phyloP scores from a whole-genome alignment of 768 basidiomycete species.

The Agrocybe pediades region DNA sequence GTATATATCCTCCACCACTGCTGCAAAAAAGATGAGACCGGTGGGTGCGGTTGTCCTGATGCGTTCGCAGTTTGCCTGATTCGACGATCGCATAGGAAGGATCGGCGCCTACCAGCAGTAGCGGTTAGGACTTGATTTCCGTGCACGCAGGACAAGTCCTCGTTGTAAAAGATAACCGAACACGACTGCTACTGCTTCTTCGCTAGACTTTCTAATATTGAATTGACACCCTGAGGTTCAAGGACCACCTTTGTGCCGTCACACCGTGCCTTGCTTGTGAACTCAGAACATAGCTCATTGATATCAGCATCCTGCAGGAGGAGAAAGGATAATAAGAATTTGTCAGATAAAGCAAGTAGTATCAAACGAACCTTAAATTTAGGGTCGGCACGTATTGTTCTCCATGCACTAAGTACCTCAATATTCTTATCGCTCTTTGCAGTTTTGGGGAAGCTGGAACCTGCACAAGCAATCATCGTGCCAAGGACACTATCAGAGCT shows the following conservation, averaged over 20 bases:
- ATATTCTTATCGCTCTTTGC: slow-evolving; percentile 71
- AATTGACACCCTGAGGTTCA: slow-evolving; percentile 53
- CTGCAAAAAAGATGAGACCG: background rate
- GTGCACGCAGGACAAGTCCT: slow-evolving; percentile 4
- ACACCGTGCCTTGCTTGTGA: slow-evolving; percentile 80
- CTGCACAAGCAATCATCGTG: slow-evolving; percentile 65
- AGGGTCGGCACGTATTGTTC: slow-evolving; percentile 72
- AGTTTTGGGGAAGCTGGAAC: slow-evolving; percentile 69
- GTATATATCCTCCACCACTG: background rate
- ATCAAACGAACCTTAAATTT: slow-evolving; percentile 63
- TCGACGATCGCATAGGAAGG: background rate
- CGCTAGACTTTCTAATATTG: slow-evolving; percentile 46
- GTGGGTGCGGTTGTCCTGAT: too few species aligned
- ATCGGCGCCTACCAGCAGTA: background rate
- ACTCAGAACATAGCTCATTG: slow-evolving; percentile 76
- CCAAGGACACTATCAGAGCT: slow-evolving; percentile 44
- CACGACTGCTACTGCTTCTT: slow-evolving; percentile 24
- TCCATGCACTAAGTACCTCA: slow-evolving; percentile 80
- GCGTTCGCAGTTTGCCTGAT: too few species aligned
- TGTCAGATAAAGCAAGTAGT: background rate
- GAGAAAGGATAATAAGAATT: slow-evolving; percentile 11
- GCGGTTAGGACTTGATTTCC: background rate
- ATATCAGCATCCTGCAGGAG: slow-evolving; percentile 85
- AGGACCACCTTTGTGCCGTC: slow-evolving; percentile 85
- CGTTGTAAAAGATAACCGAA: background rate